Evolutionary conservation across 2,329 filamentous ascomycete genomes (phyloP), one percentile per base, ranked within the genome.

Genomic region (Sclerotinia sclerotiorum): DNA sequence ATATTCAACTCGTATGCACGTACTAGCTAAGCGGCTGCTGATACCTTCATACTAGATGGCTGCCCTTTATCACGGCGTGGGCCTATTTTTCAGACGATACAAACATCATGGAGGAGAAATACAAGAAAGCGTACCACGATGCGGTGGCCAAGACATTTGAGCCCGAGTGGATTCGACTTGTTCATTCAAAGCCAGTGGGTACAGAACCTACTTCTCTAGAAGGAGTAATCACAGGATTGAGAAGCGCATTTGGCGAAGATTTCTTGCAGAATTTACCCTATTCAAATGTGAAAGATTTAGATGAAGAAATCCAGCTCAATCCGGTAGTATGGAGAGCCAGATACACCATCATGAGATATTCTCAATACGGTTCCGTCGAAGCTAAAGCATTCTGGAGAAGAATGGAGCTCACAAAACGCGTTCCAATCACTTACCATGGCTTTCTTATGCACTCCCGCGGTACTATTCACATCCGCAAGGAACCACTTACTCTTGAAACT

Each of bases 401-500:
- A 48, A 55, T 55, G 66, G 60, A 68, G 35, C 66, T 65, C 7
- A 68, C 17, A 19, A 65, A 54, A 42, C 35, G 42, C 5, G 57
- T 68, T 55, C 66, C 60, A 29, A 55, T 68, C 8, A 63, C 46
- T 11, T 68, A 68, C 21, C 66, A 68, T 11, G 51, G 63, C 19
- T 68, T 68, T 27, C 54, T 68, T 6, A 65, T 63, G 66, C 60
- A 68, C 44, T 65, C 60, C 39, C 60, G 66, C 19, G 66, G 58
- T 39, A 65, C 39, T 17, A 65, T 60, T n/a, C 46, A 51, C 24
- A 63, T 65, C 32, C 42, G 57, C 7, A 39, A 60, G 15, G 63
- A 68, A 27, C 4, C 8, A 2, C 27, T 68, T 11, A 39, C 49
- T 7, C 44, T 68, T 49, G 66, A 52, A 51, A 24, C 48, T 10